These are phyloP conservation scores for Chrysoporthe austroafricana DNA, from an alignment of 2,329 filamentous ascomycete genomes.

Conservation along the genomic window DNA sequence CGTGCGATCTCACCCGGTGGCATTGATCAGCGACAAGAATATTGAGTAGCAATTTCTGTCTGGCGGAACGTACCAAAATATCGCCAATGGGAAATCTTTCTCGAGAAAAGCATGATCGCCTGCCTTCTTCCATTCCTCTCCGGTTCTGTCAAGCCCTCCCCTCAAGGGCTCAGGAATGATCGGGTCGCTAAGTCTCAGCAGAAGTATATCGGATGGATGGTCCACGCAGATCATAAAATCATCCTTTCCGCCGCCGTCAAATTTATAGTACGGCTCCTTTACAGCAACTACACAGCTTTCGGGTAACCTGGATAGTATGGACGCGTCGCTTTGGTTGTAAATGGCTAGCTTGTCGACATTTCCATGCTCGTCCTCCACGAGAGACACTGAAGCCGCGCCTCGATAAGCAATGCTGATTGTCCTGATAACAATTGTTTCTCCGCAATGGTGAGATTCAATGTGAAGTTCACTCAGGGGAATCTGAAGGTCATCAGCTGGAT, in stretches of 20 bases:
- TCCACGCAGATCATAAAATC: not conserved
- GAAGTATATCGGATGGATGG: not conserved
- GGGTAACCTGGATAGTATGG: conserved; percentile 16
- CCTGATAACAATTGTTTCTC: not conserved
- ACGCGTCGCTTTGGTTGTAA: conserved; percentile 43
- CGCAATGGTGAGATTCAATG: not conserved
- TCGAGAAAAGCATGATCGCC: not conserved
- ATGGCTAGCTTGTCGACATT: conserved; percentile 42
- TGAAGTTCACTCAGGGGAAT: not conserved
- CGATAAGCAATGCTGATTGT: not conserved
- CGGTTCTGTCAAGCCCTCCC: not conserved
- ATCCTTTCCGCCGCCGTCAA: not conserved
- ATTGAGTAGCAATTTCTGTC: too few species aligned
- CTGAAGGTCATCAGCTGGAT: not conserved
- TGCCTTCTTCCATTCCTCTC: not conserved
- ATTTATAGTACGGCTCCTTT: not conserved
- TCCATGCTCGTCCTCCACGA: conserved; percentile 43
- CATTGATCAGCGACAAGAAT: too few species aligned
- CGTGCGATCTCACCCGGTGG: not conserved
- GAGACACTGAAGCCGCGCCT: conserved; percentile 40
- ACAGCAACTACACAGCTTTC: not conserved
- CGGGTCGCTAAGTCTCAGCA: not conserved
- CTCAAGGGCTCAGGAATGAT: not conserved
- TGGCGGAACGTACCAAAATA: not conserved
- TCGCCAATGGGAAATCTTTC: not conserved